phyloP scores from a whole-genome alignment of 1,284 basidiomycete genomes.

The Cutaneotrichosporon sp. region DNA sequence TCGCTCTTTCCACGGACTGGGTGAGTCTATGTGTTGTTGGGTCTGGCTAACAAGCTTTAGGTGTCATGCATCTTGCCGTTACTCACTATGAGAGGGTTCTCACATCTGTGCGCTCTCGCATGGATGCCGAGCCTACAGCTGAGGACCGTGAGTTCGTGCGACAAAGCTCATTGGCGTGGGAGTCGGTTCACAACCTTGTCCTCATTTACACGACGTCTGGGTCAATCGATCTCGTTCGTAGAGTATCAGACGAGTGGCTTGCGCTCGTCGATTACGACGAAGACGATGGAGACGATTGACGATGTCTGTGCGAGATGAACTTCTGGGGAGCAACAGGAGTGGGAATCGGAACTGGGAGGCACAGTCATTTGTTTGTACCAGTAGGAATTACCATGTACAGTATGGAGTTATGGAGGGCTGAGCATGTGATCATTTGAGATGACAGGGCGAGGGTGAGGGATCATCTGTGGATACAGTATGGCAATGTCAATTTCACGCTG shows the following conservation, averaged over 20 bases:
- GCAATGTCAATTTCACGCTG: too few relatives aligned
- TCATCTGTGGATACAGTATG: neutral
- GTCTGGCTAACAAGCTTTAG: constrained; percentile 52
- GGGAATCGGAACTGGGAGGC: neutral
- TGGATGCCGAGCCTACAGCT: constrained; percentile 23
- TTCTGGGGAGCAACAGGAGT: neutral
- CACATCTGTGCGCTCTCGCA: constrained; percentile 59
- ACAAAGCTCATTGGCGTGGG: constrained; percentile 57
- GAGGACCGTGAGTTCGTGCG: constrained; percentile 44
- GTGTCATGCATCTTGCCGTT: constrained; percentile 73
- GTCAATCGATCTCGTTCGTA: constrained; percentile 61
- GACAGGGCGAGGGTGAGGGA: neutral
- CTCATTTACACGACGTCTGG: constrained; percentile 76
- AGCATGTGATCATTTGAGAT: neutral
- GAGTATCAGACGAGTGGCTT: constrained; percentile 43
- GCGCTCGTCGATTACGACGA: constrained; percentile 29
- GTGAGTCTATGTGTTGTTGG: constrained; percentile 54
- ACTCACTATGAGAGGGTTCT: constrained; percentile 78
- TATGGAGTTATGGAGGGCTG: too few relatives aligned
- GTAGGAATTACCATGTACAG: neutral
- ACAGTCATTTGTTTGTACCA: neutral
- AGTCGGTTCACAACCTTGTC: constrained; percentile 85
- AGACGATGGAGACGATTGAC: neutral
- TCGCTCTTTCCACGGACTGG: constrained; percentile 83
- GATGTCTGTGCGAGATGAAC: neutral